Percentiles rank a stretch among this genome's conserved stretches.
Conservation (phyloP, 805 yeast genomes). For the Starmerella roubikii region DNA sequence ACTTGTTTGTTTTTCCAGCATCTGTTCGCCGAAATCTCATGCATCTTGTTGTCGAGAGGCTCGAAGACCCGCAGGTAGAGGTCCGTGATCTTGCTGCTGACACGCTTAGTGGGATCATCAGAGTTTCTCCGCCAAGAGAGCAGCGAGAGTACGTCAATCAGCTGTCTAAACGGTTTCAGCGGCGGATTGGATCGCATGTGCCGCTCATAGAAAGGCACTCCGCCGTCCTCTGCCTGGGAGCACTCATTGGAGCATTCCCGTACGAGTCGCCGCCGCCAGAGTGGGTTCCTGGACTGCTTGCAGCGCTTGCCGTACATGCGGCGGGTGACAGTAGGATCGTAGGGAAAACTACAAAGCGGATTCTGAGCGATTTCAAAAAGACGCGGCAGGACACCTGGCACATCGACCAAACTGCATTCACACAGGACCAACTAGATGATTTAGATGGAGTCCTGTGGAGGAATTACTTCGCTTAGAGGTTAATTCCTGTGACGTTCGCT, state of each 20-base stretch:
- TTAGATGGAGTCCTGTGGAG: slow-evolving; percentile 89
- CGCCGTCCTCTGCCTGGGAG: slow-evolving; percentile 69
- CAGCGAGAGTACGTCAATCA: slow-evolving; percentile 26
- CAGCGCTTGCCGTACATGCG: slow-evolving; percentile 56
- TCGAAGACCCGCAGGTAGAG: slow-evolving; percentile 53
- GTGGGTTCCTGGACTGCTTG: slow-evolving; percentile 71
- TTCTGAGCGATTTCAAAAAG: slow-evolving; percentile 73
- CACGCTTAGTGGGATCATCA: slow-evolving; percentile 69
- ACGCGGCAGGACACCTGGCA: slow-evolving; percentile 95
- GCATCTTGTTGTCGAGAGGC: slow-evolving; percentile 36
- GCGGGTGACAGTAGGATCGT: slow-evolving; percentile 61
- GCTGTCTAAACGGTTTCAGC: slow-evolving; percentile 31
- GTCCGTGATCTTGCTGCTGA: slow-evolving; percentile 61
- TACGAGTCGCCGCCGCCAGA: slow-evolving; percentile 79
- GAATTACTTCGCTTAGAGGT: slow-evolving; percentile 62
- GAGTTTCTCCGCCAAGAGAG: slow-evolving; percentile 40
- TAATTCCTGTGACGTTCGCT: too few species aligned
- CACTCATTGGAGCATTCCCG: slow-evolving; percentile 79
- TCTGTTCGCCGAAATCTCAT: slow-evolving; percentile 40
- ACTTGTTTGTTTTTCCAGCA: slow-evolving; percentile 40
- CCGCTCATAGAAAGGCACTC: slow-evolving; percentile 21
- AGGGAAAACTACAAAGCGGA: slow-evolving; percentile 72
- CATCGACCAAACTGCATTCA: slow-evolving; percentile 62
- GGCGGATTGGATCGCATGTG: slow-evolving; percentile 23
- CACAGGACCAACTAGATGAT: slow-evolving; percentile 69